Conservation (phyloP, 805 yeast species). For the Sungouiozyma intestinalis region DNA sequence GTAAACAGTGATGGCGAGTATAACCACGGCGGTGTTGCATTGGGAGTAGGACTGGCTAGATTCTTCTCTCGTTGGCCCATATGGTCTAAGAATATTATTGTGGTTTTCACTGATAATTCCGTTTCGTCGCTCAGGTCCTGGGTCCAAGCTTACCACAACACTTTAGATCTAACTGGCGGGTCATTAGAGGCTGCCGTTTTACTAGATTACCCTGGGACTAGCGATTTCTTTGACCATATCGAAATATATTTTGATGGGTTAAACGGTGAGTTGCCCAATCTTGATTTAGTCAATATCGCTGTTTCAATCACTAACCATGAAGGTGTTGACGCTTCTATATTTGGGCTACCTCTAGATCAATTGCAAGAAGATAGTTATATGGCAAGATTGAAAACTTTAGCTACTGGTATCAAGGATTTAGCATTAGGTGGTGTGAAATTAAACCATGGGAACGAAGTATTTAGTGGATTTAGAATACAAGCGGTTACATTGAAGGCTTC, state of each 20-base stretch:
- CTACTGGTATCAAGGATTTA: conserved; percentile 57
- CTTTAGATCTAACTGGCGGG: conserved; percentile 83
- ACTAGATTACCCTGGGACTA: conserved; percentile 58
- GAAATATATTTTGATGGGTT: conserved; percentile 79
- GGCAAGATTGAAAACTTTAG: conserved; percentile 47
- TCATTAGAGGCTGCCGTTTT: conserved; percentile 85
- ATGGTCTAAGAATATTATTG: conserved; percentile 90
- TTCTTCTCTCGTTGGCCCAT: conserved; percentile 79
- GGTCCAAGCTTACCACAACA: conserved; percentile 89
- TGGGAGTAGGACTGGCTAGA: conserved; percentile 62
- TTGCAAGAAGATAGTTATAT: conserved; percentile 39
- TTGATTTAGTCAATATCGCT: conserved; percentile 80
- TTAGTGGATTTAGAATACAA: conserved; percentile 94
- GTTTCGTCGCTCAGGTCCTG: conserved; percentile 63
- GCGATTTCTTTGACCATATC: conserved; percentile 60
- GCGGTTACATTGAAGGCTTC: conserved; percentile 70
- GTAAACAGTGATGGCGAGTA: conserved; percentile 47
- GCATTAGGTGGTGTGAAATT: conserved; percentile 59
- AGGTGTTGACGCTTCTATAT: conserved; percentile 58
- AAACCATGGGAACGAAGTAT: conserved; percentile 74
- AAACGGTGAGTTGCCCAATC: conserved; percentile 91
- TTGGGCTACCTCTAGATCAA: conserved; percentile 41
- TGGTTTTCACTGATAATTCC: conserved; percentile 72
- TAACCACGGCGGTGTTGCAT: conserved; percentile 74
- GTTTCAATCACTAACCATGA: conserved; percentile 68